phyloP scores from a whole-genome alignment of 2,329 filamentous ascomycete genomes.

The Talaromyces sp. region DNA sequence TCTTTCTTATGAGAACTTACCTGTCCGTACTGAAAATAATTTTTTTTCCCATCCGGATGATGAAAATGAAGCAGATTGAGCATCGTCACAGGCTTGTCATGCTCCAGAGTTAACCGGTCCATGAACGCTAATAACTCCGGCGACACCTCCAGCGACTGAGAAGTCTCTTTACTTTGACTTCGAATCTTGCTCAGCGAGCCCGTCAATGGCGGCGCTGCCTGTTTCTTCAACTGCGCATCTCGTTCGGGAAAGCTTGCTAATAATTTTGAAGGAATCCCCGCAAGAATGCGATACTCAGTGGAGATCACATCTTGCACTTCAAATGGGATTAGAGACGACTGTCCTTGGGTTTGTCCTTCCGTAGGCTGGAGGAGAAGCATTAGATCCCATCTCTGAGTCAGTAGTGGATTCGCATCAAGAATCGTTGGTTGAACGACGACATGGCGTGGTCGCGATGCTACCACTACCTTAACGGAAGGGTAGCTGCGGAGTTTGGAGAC shows the following conservation, averaged over 20 bases:
- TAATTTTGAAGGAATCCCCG: slow-evolving; percentile 37
- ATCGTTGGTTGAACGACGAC: slow-evolving; percentile 34
- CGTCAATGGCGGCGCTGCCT: slow-evolving; percentile 24
- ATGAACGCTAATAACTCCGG: slow-evolving; percentile 52
- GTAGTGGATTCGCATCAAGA: slow-evolving; percentile 30
- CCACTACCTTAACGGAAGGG: slow-evolving; percentile 28
- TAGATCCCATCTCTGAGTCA: slow-evolving; percentile 34
- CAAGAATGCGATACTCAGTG: slow-evolving; percentile 32
- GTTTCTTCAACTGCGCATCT: slow-evolving; percentile 24
- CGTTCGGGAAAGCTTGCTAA: slow-evolving; percentile 27
- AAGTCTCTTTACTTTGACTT: slow-evolving; percentile 25
- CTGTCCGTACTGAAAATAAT: slow-evolving; percentile 58
- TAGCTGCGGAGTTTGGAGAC: slow-evolving; percentile 27
- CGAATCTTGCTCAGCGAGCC: slow-evolving; percentile 30
- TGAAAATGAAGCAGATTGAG: slow-evolving; percentile 60
- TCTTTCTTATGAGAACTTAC: slow-evolving; percentile 36
- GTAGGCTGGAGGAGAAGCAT: slow-evolving; percentile 30
- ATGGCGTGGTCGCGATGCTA: slow-evolving; percentile 36
- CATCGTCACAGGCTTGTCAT: slow-evolving; percentile 55
- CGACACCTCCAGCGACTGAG: slow-evolving; percentile 55
- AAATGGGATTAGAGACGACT: slow-evolving; percentile 22
- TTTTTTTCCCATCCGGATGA: slow-evolving; percentile 46
- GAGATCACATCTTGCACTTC: slow-evolving; percentile 22
- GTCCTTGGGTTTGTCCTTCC: not conserved
- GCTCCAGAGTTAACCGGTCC: slow-evolving; percentile 26